Evolutionary conservation across 352 stramenopile genomes (phyloP).

Genomic region (Peronospora destructor): DNA sequence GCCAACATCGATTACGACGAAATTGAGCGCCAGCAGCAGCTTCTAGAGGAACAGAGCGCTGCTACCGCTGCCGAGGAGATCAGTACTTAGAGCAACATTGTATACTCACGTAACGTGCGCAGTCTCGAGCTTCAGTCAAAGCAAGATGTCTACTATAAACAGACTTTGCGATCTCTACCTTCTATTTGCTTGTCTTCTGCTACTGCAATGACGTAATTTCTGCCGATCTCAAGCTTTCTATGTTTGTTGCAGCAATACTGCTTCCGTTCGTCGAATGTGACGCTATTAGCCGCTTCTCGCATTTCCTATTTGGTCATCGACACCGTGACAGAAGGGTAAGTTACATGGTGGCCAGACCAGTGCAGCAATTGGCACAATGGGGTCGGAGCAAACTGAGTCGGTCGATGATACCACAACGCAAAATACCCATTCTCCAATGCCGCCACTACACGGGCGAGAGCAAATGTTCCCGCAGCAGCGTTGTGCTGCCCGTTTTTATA

Average conservation of each 20-base stretch:
- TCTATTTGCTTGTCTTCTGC: conserved; percentile 13
- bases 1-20: conserved; percentile 88
- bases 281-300: neutral
- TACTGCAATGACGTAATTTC: conserved; percentile 1
- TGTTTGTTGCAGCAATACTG: neutral
- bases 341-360: conserved; percentile 52
- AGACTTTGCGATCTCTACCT: conserved; percentile 12
- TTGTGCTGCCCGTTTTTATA: conserved; percentile 76
- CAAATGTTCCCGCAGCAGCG: conserved; percentile 64
- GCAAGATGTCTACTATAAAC: conserved; percentile 9
- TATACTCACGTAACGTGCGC: conserved; percentile 6
- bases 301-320: conserved; percentile 12
- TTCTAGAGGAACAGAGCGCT: conserved; percentile 52
- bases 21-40: conserved; percentile 82
- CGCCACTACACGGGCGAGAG: conserved; percentile 65
- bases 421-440: conserved; percentile 82
- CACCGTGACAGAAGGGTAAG: conserved; percentile 3
- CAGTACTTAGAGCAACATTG: conserved; percentile 28
- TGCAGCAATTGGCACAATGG: conserved; percentile 75
- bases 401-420: conserved; percentile 63
- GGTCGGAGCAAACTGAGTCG: conserved; percentile 69
- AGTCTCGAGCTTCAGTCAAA: conserved; percentile 7
- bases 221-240: neutral
- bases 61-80: conserved; percentile 28
- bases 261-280: neutral